phyloP scores from a whole-genome alignment of 2,329 filamentous ascomycete genomes.

The Fusarium illudens region DNA sequence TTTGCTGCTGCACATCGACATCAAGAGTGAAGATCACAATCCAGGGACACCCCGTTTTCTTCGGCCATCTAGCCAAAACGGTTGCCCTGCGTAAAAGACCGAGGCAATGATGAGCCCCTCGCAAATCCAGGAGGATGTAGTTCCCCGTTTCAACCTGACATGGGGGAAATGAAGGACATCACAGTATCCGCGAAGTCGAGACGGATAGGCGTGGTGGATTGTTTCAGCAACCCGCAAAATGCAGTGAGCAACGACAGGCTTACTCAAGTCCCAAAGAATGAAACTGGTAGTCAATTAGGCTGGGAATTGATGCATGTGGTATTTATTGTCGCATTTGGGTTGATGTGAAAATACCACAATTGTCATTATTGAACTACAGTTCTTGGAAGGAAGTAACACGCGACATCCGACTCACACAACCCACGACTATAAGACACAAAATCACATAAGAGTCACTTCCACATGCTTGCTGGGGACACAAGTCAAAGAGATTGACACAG shows the following conservation, averaged over 20 bases:
- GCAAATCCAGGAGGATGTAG: background rate
- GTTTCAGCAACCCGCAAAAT: background rate
- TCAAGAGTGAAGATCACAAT: constrained; percentile 29
- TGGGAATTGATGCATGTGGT: background rate
- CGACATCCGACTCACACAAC: background rate
- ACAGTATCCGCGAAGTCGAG: background rate
- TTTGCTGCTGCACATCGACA: constrained; percentile 19
- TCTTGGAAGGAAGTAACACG: background rate
- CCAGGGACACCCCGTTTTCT: background rate
- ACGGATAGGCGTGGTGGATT: background rate
- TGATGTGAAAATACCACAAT: background rate
- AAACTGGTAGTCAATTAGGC: background rate
- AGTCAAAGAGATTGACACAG: background rate
- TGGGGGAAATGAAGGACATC: constrained; percentile 7
- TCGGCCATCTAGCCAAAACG: background rate
- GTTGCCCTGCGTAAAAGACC: background rate
- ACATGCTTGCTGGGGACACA: background rate
- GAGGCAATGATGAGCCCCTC: background rate
- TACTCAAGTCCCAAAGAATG: background rate
- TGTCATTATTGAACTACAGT: background rate
- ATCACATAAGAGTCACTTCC: background rate
- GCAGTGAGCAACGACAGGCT: background rate
- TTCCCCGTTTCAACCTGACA: background rate
- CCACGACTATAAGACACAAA: background rate
- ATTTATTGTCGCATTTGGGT: background rate